Base-by-base conservation (phyloP, 306 rosid genomes). In the Vicia villosa region DNA sequence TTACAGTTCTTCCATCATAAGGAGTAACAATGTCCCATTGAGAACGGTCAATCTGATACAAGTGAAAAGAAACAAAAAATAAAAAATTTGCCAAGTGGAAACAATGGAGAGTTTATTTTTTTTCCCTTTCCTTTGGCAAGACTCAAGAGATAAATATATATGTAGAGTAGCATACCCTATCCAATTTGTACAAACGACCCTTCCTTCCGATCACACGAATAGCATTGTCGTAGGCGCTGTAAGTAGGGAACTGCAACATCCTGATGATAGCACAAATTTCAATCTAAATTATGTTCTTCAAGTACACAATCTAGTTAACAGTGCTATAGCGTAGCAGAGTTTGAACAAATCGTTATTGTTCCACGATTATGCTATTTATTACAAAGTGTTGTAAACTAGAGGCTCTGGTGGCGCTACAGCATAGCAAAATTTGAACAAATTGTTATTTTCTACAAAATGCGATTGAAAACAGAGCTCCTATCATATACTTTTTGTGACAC, bases 1-100 rank as follows among this genome's bases (percentile, higher is more conserved):
- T 86, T 80, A 95, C 99, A 60, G 88, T 82, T 86, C 83, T 91
- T 63, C 92, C 99, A 6, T 87, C 84, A 61, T 80, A 83, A 6
- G 92, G 86, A 41, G 72, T 40, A 30, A 84, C 74, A 37, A 6
- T 2, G 68, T 91, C 96, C 99, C 97, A 91, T 36, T 72, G 79
- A 4, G 51, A 51, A 41, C 83, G 86, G 82, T 81, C 83, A 20
- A 51, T 73, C 99, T 91, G 82, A 68, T 36, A 56, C 68, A 24
- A 43, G 1, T 11, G 4, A 22, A 61, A 79, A 43, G 37, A 38
- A 78, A 40, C 38, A 83, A 71, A 81, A 78, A 4, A 5, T 66
- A 12, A 82, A 52, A 21, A 52, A 59, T 43, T 36, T 20, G 10
- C 30, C 76, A 52, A n/a, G 22, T 28, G 26, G 13, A 43, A 70